phyloP scores from a whole-genome alignment of 129 eudicot genomes.

The Saussurea involucrata region DNA sequence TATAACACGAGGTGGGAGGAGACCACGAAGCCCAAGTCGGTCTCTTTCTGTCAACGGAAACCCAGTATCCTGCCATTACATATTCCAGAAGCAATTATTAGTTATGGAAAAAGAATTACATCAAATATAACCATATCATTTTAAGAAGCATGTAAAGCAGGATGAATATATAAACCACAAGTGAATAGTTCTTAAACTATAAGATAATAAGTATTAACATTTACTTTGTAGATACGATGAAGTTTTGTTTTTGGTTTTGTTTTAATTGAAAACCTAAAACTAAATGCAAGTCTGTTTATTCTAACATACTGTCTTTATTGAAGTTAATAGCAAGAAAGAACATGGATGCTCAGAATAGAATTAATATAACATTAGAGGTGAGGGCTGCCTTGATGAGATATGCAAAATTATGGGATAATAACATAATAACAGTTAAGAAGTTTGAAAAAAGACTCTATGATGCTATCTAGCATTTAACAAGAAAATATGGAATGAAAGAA shows the following conservation, averaged over 20 bases:
- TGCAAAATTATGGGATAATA: too few relatives aligned
- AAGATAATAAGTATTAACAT: background rate
- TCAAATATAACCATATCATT: background rate
- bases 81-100: conserved; percentile 11
- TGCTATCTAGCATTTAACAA: too few relatives aligned
- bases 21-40: conserved; percentile 97
- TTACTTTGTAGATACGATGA: background rate
- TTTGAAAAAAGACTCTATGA: background rate
- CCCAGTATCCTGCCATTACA: conserved; percentile 78
- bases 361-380: too few relatives aligned
- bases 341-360: background rate
- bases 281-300: background rate
- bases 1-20: conserved; percentile 96
- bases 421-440: too few relatives aligned
- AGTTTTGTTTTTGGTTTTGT: background rate
- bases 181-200: background rate
- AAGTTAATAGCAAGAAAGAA: background rate
- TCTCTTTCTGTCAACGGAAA: conserved; percentile 98
- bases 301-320: background rate
- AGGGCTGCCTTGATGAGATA: too few relatives aligned
- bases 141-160: background rate
- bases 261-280: background rate
- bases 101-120: background rate
- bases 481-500: too few relatives aligned
- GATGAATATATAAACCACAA: background rate